Evolutionary conservation across 192 early-diverging fungal species (phyloP).

Genomic region (Coemansia sp.): DNA sequence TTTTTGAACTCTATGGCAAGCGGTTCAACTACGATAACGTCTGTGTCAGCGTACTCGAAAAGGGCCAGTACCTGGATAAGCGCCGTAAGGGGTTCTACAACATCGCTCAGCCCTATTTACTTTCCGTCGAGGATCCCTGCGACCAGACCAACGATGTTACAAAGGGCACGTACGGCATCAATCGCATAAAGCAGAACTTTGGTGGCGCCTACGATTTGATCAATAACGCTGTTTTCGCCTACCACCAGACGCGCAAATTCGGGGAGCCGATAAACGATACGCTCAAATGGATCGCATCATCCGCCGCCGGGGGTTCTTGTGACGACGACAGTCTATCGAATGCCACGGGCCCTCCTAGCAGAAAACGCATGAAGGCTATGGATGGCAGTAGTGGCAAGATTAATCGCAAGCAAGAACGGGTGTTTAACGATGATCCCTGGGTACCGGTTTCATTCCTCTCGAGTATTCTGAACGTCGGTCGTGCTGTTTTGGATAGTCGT

Average conservation of each 20-base stretch:
- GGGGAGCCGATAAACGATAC: slow-evolving; percentile 51
- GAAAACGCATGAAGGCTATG: slow-evolving; percentile 24
- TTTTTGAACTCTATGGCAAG: slow-evolving; percentile 90
- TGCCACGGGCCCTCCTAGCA: background rate
- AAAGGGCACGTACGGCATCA: slow-evolving; percentile 53
- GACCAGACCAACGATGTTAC: slow-evolving; percentile 62
- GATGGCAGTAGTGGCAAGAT: slow-evolving; percentile 30
- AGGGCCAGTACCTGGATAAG: slow-evolving; percentile 61
- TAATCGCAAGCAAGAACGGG: background rate
- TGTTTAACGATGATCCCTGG: slow-evolving; percentile 40
- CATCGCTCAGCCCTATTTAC: slow-evolving; percentile 40
- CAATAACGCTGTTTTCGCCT: slow-evolving; percentile 50
- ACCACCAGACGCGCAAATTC: slow-evolving; percentile 53
- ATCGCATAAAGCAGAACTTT: slow-evolving; percentile 51
- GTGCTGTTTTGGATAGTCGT: slow-evolving; percentile 16
- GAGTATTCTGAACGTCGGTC: slow-evolving; percentile 36
- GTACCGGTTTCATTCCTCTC: slow-evolving; percentile 53
- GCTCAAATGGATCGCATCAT: slow-evolving; percentile 10
- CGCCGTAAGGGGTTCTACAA: slow-evolving; percentile 22
- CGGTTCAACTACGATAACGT: slow-evolving; percentile 72
- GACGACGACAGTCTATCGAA: background rate
- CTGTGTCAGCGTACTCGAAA: slow-evolving; percentile 64
- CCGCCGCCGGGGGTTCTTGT: background rate
- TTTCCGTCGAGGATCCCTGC: slow-evolving; percentile 61
- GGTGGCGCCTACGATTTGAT: slow-evolving; percentile 53